These are phyloP conservation scores for Backusella circina DNA, from an alignment of 192 early-diverging fungal genomes.

Conservation along the genomic window DNA sequence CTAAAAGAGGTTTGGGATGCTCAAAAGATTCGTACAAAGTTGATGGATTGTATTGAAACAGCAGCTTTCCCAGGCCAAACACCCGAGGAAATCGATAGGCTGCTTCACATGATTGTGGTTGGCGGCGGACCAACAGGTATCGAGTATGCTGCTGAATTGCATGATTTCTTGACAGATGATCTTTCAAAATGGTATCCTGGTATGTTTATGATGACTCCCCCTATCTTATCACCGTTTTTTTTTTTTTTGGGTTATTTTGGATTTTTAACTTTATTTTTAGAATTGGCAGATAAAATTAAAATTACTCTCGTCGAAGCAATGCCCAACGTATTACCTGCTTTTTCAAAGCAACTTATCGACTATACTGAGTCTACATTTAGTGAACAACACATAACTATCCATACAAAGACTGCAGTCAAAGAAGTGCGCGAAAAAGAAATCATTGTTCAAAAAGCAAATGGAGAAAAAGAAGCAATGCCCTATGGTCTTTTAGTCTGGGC, in stretches of 20 bases:
- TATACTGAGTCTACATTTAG: constrained; percentile 80
- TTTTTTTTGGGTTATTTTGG: background rate
- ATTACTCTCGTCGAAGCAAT: constrained; percentile 80
- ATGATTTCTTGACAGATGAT: constrained; percentile 80
- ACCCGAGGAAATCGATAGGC: constrained; percentile 64
- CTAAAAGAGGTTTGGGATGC: constrained; percentile 79
- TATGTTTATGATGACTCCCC: constrained; percentile 35
- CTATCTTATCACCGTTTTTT: background rate
- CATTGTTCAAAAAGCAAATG: constrained; percentile 61
- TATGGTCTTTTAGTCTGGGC: constrained; percentile 86
- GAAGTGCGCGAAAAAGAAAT: constrained; percentile 72
- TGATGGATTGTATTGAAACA: constrained; percentile 75
- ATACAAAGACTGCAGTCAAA: constrained; percentile 79
- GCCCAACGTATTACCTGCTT: constrained; percentile 74
- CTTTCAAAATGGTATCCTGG: constrained; percentile 69
- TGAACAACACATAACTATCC: constrained; percentile 68
- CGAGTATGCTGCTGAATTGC: constrained; percentile 80
- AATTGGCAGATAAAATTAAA: constrained; percentile 69
- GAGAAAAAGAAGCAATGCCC: constrained; percentile 58
- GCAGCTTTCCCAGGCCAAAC: constrained; percentile 72
- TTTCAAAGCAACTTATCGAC: constrained; percentile 72
- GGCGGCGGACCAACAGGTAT: constrained; percentile 59
- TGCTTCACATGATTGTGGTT: constrained; percentile 81
- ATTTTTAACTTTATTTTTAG: constrained; percentile 21
- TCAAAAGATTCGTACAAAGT: constrained; percentile 67